These are phyloP conservation scores for Cicer bijugum DNA, from an alignment of 306 rosid species.

Conservation along the genomic window DNA sequence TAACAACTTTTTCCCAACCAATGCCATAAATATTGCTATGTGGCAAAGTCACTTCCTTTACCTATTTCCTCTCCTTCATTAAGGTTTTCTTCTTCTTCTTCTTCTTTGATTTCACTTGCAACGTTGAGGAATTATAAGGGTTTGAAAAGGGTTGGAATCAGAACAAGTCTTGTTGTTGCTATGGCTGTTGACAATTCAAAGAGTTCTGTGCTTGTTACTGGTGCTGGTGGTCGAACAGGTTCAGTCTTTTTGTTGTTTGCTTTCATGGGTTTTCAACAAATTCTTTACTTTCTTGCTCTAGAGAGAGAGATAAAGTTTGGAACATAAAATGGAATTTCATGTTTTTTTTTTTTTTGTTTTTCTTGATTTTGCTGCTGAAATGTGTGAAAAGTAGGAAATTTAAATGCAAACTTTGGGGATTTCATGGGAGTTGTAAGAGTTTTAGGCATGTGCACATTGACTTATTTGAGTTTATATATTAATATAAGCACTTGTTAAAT, in stretches of 20 bases:
- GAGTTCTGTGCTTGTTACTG: constrained; percentile 82
- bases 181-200: constrained; percentile 70
- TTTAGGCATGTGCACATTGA: background rate
- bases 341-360: background rate
- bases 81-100: constrained; percentile 36
- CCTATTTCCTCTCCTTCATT: constrained; percentile 42
- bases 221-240: constrained; percentile 98
- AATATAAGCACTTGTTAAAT: no score
- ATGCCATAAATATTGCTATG: constrained; percentile 56
- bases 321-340: constrained; percentile 7
- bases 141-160: constrained; percentile 30
- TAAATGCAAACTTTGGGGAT: constrained; percentile 8
- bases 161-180: constrained; percentile 50
- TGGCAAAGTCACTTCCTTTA: constrained; percentile 16
- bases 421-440: background rate
- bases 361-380: background rate
- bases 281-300: background rate
- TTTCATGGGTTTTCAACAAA: constrained; percentile 31
- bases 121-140: background rate
- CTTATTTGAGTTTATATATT: no score
- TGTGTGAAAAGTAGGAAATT: constrained; percentile 16
- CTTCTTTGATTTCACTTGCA: constrained; percentile 21
- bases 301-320: constrained; percentile 2
- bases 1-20: constrained; percentile 42
- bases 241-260: constrained; percentile 3